Conservation (phyloP, 2,329 filamentous ascomycete genomes). For the Hypomyces rosellus region DNA sequence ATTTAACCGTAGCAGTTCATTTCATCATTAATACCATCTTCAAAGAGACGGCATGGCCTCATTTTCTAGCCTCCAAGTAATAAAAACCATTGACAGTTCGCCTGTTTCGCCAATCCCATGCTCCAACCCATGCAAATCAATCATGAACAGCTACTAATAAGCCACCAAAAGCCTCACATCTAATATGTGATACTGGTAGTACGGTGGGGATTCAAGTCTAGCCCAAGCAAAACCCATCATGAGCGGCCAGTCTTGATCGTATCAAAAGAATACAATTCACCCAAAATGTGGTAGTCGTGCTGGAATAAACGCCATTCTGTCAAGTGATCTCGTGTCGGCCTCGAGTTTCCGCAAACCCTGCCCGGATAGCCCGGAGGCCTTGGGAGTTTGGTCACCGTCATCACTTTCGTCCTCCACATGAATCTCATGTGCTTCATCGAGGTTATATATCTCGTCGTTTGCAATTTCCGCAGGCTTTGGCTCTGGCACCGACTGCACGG, state of each 20-base stretch:
- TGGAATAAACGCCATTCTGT: constrained; percentile 43
- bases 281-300: constrained; percentile 53
- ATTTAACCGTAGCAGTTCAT: too few species aligned
- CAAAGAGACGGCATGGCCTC: too few species aligned
- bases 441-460: constrained; percentile 25
- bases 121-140: too few species aligned
- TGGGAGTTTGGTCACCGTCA: not conserved
- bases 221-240: not conserved
- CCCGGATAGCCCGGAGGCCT: constrained; percentile 3
- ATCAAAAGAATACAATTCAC: constrained; percentile 20
- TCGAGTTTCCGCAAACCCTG: constrained; percentile 21
- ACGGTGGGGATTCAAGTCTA: not conserved
- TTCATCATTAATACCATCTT: too few species aligned
- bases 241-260: not conserved
- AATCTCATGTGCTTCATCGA: constrained; percentile 4
- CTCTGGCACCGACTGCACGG: constrained; percentile 11
- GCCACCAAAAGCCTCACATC: too few species aligned
- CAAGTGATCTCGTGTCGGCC: constrained; percentile 11
- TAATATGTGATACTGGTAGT: constrained; percentile 1
- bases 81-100: too few species aligned
- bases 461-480: constrained; percentile 20
- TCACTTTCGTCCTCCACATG: not conserved
- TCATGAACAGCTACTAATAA: too few species aligned
- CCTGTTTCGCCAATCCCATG: too few species aligned
- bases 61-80: too few species aligned